A percentile compares a stretch with the other conserved stretches of the same genome.
phyloP scores from a whole-genome alignment of 78 protist species.

The Creolimax fragrantissima region DNA sequence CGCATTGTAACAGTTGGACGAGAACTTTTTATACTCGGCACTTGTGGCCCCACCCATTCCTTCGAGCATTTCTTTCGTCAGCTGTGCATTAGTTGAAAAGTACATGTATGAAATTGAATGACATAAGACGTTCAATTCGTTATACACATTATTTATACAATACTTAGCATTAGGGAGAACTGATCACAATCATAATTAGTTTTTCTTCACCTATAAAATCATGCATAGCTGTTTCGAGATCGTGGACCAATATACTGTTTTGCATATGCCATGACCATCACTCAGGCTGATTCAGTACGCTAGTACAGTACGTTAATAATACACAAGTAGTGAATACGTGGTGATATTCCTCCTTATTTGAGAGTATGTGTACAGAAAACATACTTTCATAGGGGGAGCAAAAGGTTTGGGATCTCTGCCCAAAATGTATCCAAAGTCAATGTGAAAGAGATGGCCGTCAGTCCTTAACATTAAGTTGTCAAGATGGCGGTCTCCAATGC shows the following conservation, averaged over 20 bases:
- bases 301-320: no score
- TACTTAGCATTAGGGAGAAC: no score
- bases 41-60: conserved; percentile 89
- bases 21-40: conserved; percentile 59
- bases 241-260: no score
- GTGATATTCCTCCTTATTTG: no score
- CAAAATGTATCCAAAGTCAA: conserved; percentile 93
- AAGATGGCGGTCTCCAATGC: conserved; percentile 90
- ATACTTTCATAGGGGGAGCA: conserved; percentile 90
- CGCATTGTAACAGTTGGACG: conserved; percentile 69
- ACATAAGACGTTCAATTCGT: not conserved
- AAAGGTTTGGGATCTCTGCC: conserved; percentile 90
- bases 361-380: no score
- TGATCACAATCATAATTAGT: no score
- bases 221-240: no score
- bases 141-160: no score
- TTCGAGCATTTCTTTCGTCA: conserved; percentile 86
- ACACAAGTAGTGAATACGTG: no score
- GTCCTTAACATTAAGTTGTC: conserved; percentile 80
- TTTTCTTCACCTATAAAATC: no score
- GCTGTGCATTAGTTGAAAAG: conserved; percentile 9
- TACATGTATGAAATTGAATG: not conserved
- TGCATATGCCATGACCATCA: no score
- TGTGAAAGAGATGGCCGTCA: conserved; percentile 82
- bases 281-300: no score